A percentile compares a stretch with the other conserved stretches of the same genome.
These are phyloP conservation scores for Trichoderma sp. DNA, from an alignment of 2,329 filamentous ascomycete species.

Conservation along the genomic window DNA sequence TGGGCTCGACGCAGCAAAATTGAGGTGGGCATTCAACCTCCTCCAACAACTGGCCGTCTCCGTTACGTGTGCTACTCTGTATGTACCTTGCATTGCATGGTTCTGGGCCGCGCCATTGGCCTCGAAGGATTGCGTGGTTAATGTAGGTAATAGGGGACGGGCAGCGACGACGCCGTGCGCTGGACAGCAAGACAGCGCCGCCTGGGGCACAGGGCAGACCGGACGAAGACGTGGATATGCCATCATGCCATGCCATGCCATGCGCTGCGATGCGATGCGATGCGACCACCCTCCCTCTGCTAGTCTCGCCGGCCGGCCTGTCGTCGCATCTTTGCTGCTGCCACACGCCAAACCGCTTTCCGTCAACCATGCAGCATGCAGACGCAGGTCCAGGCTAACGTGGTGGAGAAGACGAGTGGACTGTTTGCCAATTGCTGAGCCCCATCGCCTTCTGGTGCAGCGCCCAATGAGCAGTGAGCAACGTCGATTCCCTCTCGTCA, in stretches of 20 bases:
- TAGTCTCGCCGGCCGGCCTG: neutral
- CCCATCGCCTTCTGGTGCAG: neutral
- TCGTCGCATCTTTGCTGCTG: neutral
- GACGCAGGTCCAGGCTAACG: slow-evolving; percentile 23
- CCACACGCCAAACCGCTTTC: slow-evolving; percentile 19
- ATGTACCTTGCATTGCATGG: slow-evolving; percentile 9
- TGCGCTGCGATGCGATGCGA: slow-evolving; percentile 8
- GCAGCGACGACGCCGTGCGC: neutral
- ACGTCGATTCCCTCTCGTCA: neutral
- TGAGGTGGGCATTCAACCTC: neutral
- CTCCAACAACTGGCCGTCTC: neutral
- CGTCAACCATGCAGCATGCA: slow-evolving; percentile 20
- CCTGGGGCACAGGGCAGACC: neutral
- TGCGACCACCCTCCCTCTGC: neutral
- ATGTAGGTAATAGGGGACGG: slow-evolving; percentile 12
- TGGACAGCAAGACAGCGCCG: neutral
- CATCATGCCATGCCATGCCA: neutral
- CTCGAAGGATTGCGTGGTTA: neutral
- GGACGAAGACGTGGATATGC: slow-evolving; percentile 6
- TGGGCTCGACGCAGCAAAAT: neutral
- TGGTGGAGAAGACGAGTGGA: slow-evolving; percentile 9
- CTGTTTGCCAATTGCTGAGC: neutral
- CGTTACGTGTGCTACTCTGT: no score
- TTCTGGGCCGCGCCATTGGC: slow-evolving; percentile 3
- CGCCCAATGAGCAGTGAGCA: slow-evolving; percentile 2